Conservation (phyloP, 345 rosid species). For the Kandelia obovata region DNA sequence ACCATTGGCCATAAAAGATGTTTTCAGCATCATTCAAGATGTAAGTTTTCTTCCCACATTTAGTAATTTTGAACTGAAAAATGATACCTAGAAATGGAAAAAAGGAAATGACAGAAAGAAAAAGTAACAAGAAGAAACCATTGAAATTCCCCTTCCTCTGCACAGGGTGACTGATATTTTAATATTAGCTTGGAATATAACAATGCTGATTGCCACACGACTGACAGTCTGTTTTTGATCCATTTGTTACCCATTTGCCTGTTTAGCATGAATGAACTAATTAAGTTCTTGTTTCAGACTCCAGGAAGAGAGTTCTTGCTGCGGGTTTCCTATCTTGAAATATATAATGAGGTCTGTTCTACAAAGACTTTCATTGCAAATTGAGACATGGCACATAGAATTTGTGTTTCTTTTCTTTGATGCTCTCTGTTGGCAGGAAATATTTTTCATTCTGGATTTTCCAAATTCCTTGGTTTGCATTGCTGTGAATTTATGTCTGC, state of each 20-base stretch:
- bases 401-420: neutral
- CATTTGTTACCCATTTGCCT: neutral
- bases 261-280: conserved; percentile 18
- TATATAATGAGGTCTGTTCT: conserved; percentile 89
- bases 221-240: neutral
- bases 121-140: too few species aligned
- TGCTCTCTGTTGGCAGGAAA: neutral
- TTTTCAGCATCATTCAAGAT: conserved; percentile 96
- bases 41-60: conserved; percentile 42
- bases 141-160: too few species aligned
- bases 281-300: conserved; percentile 54
- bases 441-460: neutral
- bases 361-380: neutral
- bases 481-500: neutral
- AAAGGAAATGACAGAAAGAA: too few species aligned
- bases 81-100: too few species aligned
- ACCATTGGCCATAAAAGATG: conserved; percentile 97
- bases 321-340: conserved; percentile 98
- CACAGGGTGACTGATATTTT: too few species aligned
- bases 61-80: neutral
- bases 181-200: too few species aligned
- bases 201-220: too few species aligned
- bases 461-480: too few species aligned
- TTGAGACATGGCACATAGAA: neutral
- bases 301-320: conserved; percentile 98